A percentile compares a stretch with the other conserved stretches of the same genome.
phyloP scores from a whole-genome alignment of 345 rosid species.

The Hibiscus mutabilis region DNA sequence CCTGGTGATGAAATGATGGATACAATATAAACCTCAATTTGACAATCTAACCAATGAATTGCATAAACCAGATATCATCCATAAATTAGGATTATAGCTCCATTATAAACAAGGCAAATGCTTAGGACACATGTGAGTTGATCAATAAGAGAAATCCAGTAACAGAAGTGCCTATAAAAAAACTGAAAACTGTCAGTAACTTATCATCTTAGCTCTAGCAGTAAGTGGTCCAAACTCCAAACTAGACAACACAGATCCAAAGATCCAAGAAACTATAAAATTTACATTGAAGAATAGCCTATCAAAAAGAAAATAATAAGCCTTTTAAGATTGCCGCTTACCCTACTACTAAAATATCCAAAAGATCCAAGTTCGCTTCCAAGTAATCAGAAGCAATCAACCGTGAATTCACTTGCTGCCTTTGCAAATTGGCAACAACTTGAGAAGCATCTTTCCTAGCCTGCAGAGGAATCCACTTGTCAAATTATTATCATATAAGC shows the following conservation, averaged over 20 bases:
- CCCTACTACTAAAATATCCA: slow-evolving; percentile 77
- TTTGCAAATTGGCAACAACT: slow-evolving; percentile 93
- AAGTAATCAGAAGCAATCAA: slow-evolving; percentile 94
- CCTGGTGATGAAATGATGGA: slow-evolving; percentile 11
- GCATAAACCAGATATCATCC: slow-evolving; percentile 2
- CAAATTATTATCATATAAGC: slow-evolving; percentile 9
- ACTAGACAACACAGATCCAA: background rate
- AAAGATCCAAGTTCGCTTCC: slow-evolving; percentile 77
- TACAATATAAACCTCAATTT: background rate
- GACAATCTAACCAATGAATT: background rate
- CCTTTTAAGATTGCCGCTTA: slow-evolving; percentile 21
- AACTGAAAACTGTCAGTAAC: background rate
- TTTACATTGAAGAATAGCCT: background rate
- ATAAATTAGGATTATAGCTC: background rate
- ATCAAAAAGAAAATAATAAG: background rate
- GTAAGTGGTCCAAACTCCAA: background rate
- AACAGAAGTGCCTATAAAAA: background rate
- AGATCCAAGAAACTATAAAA: background rate
- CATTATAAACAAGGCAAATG: background rate
- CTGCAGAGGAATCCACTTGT: slow-evolving; percentile 32
- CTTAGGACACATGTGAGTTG: background rate
- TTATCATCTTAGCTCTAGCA: background rate
- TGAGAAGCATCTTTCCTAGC: slow-evolving; percentile 96
- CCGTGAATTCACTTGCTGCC: slow-evolving; percentile 87
- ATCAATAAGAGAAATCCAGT: background rate